Evolutionary conservation across 768 basidiomycete species (phyloP).

Genomic region (Tricholoma saponaceum): DNA sequence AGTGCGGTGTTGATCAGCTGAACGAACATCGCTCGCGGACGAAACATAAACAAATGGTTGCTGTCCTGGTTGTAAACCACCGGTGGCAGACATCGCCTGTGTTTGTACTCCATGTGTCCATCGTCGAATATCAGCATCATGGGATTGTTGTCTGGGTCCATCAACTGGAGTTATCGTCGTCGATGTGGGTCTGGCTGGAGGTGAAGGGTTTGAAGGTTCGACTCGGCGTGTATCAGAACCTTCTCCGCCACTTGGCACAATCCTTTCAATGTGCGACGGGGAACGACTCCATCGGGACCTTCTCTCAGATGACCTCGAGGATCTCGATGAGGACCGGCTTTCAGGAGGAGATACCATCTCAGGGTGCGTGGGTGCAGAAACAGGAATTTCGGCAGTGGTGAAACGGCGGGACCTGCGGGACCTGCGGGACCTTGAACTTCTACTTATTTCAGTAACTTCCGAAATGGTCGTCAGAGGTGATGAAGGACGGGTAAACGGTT

Average conservation of each 20-base stretch:
- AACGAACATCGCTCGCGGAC: not conserved
- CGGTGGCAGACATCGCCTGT: not conserved
- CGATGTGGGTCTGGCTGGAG: not conserved
- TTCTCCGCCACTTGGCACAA: not conserved
- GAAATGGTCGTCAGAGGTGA: not conserved
- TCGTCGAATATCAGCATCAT: not conserved
- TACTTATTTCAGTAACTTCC: not conserved
- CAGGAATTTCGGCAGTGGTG: not conserved
- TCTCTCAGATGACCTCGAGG: not conserved
- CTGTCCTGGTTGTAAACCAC: not conserved
- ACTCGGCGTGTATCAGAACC: not conserved
- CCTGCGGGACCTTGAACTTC: not conserved
- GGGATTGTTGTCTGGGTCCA: not conserved
- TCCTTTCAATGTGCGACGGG: not conserved
- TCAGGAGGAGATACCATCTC: not conserved
- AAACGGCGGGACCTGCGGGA: too few species aligned
- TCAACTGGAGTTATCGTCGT: not conserved
- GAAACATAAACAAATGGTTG: not conserved
- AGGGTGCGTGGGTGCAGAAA: not conserved
- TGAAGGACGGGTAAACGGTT: too few species aligned
- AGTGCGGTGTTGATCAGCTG: not conserved
- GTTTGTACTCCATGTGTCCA: not conserved
- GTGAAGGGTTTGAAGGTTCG: not conserved
- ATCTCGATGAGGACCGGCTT: not conserved
- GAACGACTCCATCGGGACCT: not conserved